phyloP scores from a whole-genome alignment of 2,329 filamentous ascomycete species.

The Clonostachys chloroleuca region DNA sequence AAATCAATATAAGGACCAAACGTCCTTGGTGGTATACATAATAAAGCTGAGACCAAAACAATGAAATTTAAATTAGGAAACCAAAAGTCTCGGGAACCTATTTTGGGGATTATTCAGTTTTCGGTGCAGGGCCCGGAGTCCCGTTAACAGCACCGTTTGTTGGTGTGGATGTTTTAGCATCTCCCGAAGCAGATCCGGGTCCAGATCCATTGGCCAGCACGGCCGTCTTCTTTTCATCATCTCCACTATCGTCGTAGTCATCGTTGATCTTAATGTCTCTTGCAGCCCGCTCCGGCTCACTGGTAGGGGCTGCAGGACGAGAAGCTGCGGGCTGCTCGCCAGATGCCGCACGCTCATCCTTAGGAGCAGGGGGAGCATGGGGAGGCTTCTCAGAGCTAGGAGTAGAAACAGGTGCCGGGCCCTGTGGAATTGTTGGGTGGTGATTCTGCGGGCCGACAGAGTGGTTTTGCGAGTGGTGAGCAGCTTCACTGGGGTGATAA shows the following conservation, averaged over 20 bases:
- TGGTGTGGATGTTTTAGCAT: slow-evolving; percentile 46
- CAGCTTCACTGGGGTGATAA: slow-evolving; percentile 90
- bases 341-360: slow-evolving; percentile 54
- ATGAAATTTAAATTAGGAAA: too few species aligned
- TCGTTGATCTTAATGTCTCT: slow-evolving; percentile 97
- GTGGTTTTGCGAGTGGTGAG: slow-evolving; percentile 65
- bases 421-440: slow-evolving; percentile 31
- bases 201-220: slow-evolving; percentile 36
- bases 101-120: slow-evolving; percentile 30
- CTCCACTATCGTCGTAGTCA: slow-evolving; percentile 91
- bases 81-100: too few species aligned
- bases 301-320: neutral
- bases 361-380: slow-evolving; percentile 25
- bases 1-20: slow-evolving; percentile 8
- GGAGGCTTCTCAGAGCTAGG: slow-evolving; percentile 28
- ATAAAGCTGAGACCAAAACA: too few species aligned
- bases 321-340: slow-evolving; percentile 39
- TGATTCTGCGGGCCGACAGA: slow-evolving; percentile 34
- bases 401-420: slow-evolving; percentile 42
- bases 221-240: slow-evolving; percentile 69
- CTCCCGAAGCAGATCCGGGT: slow-evolving; percentile 41
- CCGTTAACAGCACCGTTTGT: slow-evolving; percentile 43
- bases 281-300: slow-evolving; percentile 75
- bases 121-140: slow-evolving; percentile 28
- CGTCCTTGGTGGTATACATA: neutral